Conservation (phyloP, 257 asterid species). For the Przewalskia tangutica region DNA sequence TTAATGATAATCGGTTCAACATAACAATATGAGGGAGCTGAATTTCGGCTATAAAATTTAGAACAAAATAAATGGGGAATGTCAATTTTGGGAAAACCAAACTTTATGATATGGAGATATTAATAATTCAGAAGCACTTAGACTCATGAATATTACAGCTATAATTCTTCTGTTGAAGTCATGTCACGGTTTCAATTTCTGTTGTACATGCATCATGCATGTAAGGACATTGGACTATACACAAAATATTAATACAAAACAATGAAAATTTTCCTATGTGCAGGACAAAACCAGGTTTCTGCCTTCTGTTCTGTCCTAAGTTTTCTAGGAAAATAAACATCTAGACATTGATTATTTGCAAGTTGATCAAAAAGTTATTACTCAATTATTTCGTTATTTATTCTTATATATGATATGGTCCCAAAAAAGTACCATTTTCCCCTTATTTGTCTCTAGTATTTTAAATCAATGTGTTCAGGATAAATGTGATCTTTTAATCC, state of each 20-base stretch:
- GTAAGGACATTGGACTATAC: not conserved
- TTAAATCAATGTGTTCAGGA: not conserved
- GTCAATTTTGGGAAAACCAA: not conserved
- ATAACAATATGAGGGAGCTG: no score
- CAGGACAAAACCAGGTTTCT: not conserved
- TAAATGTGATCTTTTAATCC: not conserved
- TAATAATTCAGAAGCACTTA: not conserved
- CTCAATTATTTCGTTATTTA: not conserved
- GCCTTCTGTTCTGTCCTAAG: not conserved
- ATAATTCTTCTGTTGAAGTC: not conserved
- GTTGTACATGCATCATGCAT: not conserved
- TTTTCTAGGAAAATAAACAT: not conserved
- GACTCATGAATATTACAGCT: not conserved
- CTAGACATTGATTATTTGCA: not conserved
- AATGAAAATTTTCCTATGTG: not conserved
- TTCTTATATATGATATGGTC: not conserved
- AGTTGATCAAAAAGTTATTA: not conserved
- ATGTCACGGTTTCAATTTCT: not conserved
- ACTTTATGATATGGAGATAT: not conserved
- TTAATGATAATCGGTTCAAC: no score
- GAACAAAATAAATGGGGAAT: no score
- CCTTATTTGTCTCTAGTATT: not conserved
- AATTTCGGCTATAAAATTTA: no score
- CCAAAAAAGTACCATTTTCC: not conserved
- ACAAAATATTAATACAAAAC: not conserved